Evolutionary conservation across 2,329 filamentous ascomycete species (phyloP), one percentile per base, ranked within the genome.

Genomic region (Pestalotiopsis sp.): DNA sequence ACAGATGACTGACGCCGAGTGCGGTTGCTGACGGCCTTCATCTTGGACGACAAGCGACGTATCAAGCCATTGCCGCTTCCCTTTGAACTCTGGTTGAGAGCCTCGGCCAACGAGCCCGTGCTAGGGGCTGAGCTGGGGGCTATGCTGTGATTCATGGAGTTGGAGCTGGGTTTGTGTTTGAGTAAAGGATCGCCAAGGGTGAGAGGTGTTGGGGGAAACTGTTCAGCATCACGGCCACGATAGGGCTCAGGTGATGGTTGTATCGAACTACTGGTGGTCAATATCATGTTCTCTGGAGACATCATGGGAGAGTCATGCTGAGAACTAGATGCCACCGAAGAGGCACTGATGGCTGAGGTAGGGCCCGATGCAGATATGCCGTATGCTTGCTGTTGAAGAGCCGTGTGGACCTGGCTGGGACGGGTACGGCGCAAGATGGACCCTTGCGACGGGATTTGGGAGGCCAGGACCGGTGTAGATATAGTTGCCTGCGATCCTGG

Each of bases 11-110:
- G 91, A 70, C 95, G 88, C 71, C 94, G 90, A 70, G 91, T 87
- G 52, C 81, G 82, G 78, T 25, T 49, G 58, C 90, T 78, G 85
- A 91, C 81, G 86, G 91, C 80, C 89, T 91, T 90, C 5, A 94
- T 93, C 70, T 92, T 90, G 74, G 92, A 93, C 40, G 96, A 98
- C 25, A 98, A 84, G 71, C 95, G 89, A 71, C 96, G 90, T 73
- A 98, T 97, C 68, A 98, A 81, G 31, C 31, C 31, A 65, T 80
- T 82, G 74, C 80, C 82, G 75, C 84, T 86, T 64, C 87, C 87
- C 4, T 70, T 64, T 41, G 59, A 76, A 67, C 70, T 72, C 68
- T 64, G 76, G 31, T 36, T 36, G 67, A 78, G 71, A 52, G 80
- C 78, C 67, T 87, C 85, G 14, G 83, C 80, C 75, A 86, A 80